Evolutionary conservation across 371 early-diverging fungal genomes (phyloP).

Genomic region (Mortierella sp.): DNA sequence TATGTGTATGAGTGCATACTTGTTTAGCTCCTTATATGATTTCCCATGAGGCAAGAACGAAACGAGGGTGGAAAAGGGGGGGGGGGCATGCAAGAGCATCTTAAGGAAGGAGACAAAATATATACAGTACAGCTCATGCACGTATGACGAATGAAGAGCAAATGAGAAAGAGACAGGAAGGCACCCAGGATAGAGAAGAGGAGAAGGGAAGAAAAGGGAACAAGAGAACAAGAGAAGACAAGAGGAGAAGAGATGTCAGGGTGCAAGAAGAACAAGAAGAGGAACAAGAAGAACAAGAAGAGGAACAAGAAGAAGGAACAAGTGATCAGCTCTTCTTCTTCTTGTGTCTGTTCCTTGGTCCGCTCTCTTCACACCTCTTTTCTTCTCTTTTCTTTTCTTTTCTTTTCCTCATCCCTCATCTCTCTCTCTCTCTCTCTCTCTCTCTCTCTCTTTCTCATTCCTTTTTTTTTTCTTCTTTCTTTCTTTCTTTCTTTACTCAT

Average conservation of each 20-base stretch:
- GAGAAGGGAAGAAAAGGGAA: not conserved
- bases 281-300: not conserved
- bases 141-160: not conserved
- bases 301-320: not conserved
- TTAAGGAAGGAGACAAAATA: not conserved
- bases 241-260: too few species aligned
- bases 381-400: not conserved
- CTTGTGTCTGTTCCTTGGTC: not conserved
- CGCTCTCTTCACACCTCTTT: not conserved
- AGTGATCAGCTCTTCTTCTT: not conserved
- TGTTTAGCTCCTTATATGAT: not conserved
- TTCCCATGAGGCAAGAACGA: not conserved
- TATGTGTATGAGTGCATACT: not conserved
- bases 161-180: not conserved
- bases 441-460: not conserved
- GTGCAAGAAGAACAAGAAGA: not conserved
- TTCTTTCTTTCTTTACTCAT: not conserved
- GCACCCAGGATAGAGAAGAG: not conserved
- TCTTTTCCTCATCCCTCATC: not conserved
- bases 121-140: not conserved
- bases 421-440: constrained; percentile 3
- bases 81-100: not conserved
- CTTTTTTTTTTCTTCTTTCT: not conserved
- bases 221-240: not conserved
- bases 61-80: not conserved